Base-by-base conservation (phyloP, 495 filamentous ascomycete genomes). In the Umbilicaria muhlenbergii region DNA sequence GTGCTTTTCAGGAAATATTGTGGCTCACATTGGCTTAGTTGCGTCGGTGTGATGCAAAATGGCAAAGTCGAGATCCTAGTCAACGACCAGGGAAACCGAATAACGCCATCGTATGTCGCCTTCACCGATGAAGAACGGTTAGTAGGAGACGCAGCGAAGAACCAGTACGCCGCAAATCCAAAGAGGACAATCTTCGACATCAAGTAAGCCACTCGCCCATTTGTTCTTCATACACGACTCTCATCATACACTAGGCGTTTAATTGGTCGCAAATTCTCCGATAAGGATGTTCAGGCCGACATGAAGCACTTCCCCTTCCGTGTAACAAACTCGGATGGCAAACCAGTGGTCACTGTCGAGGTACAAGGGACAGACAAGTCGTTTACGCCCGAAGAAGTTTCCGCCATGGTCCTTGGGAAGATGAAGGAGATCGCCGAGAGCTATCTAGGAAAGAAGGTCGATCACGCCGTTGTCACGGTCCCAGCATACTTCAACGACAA, bases 401-500 rank as follows among this genome's bases (percentile, higher is more conserved):
- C 82, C 49, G 83, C 83, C 62, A 87, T 88, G 75, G 73, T 91
- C 57, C 75, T 91, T 19, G 76, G 79, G 49, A 88, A 96, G 70
- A 94, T 96, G 89, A 94, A 93, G 76, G 87, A 94, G 58, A 83
- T 93, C 59, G 88, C 88, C 48, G 88, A 95, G 69, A 70, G 71
- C 59, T 94, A 92, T 69, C 73, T 95, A 34, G 85, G 83, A 61
- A 91, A 92, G 75, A 86, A 86, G 65, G 88, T 96, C 43, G 86
- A 82, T 62, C 87, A 94, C 74, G 89, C 89, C 51, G 89, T 96
- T 56, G 86, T 96, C 50, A 96, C 89, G 46, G 89, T 96, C 39
- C 89, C 89, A 44, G 89, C 89, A 65, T 96, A 96, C 71, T 96
- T 96, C 83, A 96, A 94, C 71, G 89, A 96, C 69, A 89, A 88